phyloP scores from a whole-genome alignment of 129 eudicot species.

The Escallonia rubra region DNA sequence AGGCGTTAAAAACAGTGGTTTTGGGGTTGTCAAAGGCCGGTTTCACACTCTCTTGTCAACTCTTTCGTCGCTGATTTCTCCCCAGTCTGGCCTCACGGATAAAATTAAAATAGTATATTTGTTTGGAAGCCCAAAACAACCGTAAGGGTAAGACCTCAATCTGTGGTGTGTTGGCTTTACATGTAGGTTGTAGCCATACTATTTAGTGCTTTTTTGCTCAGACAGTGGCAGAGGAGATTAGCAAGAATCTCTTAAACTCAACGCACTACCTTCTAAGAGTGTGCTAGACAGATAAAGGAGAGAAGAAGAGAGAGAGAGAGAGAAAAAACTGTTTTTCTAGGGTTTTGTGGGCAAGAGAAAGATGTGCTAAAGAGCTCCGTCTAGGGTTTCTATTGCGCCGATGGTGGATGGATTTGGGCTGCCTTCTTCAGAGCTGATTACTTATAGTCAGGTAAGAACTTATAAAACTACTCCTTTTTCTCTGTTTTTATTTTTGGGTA shows the following conservation, averaged over 20 bases:
- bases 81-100: no score
- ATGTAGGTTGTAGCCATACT: neutral
- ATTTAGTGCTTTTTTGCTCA: slow-evolving; percentile 14
- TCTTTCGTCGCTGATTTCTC: no score
- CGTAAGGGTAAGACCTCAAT: neutral
- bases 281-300: slow-evolving; percentile 15
- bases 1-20: slow-evolving; percentile 19
- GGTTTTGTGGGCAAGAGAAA: slow-evolving; percentile 36
- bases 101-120: no score
- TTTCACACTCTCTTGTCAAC: no score
- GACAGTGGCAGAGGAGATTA: slow-evolving; percentile 20
- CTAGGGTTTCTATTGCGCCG: no score
- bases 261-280: slow-evolving; percentile 17
- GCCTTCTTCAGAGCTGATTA: no score
- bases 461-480: no score
- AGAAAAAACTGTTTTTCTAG: slow-evolving; percentile 23
- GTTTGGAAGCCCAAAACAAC: no score
- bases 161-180: slow-evolving; percentile 22
- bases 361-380: neutral
- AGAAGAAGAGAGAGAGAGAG: slow-evolving; percentile 20
- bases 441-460: no score
- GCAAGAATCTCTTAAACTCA: slow-evolving; percentile 30
- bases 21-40: no score
- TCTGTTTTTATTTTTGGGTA: no score
- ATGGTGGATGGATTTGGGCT: no score